These are phyloP conservation scores for Aspergillus sp. DNA, from an alignment of 2,329 filamentous ascomycete species.

Conservation along the genomic window DNA sequence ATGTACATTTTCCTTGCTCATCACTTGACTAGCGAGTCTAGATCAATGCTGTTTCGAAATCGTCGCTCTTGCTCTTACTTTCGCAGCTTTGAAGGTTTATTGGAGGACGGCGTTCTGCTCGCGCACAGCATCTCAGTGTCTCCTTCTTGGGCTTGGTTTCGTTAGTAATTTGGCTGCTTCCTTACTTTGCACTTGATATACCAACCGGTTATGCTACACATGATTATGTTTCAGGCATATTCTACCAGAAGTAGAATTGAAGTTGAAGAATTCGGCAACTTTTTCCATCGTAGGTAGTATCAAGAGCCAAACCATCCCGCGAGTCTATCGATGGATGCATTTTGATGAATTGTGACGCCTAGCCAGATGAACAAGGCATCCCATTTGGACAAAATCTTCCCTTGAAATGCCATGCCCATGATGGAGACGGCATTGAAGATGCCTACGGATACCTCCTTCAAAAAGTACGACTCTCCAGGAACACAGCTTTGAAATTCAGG, in stretches of 20 bases:
- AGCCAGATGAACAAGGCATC: background rate
- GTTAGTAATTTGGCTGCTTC: constrained; percentile 5
- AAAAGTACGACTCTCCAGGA: background rate
- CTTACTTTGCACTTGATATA: background rate
- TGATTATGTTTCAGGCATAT: background rate
- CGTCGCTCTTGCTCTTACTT: constrained; percentile 1
- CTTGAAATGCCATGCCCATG: no score
- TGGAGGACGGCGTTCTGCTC: constrained; percentile 21
- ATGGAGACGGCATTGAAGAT: background rate
- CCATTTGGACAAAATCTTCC: background rate
- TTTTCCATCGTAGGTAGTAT: background rate
- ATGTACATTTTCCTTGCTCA: constrained; percentile 44
- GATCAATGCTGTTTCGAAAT: constrained; percentile 23
- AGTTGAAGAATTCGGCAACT: background rate
- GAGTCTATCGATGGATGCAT: background rate
- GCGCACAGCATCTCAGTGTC: constrained; percentile 3
- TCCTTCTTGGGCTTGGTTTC: constrained; percentile 5
- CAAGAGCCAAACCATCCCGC: background rate
- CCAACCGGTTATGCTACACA: background rate
- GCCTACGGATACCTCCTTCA: background rate
- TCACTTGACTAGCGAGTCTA: constrained; percentile 39
- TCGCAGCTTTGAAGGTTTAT: constrained; percentile 9
- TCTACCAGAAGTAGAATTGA: background rate
- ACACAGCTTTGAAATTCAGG: background rate
- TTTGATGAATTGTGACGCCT: background rate